Percentiles rank a stretch among this genome's conserved stretches.
phyloP scores from a whole-genome alignment of 2,329 filamentous ascomycete species.

The Cercospora zeae-maydis region DNA sequence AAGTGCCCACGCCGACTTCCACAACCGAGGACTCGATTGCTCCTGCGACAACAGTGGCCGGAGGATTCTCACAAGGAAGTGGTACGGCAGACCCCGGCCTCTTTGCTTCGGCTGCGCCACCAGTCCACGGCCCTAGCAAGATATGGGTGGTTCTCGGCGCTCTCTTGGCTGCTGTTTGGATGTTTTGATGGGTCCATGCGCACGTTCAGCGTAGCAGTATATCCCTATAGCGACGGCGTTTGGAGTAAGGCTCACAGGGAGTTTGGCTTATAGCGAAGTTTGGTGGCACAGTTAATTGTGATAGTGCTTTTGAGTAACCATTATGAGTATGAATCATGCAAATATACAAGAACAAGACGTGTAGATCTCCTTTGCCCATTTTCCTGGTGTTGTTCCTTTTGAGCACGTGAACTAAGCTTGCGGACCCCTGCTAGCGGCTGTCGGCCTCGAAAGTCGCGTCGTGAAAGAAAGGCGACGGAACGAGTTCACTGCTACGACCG shows the following conservation, averaged over 20 bases:
- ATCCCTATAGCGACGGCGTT: background rate
- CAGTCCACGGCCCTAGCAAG: background rate
- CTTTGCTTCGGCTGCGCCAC: background rate
- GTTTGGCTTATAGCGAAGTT: background rate
- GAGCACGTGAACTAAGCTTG: background rate
- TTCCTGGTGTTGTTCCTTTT: background rate
- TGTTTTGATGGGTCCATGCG: background rate
- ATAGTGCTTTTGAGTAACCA: background rate
- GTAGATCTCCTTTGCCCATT: background rate
- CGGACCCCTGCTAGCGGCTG: background rate
- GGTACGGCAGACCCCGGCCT: conserved; percentile 1
- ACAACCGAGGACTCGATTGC: background rate
- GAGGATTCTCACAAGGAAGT: conserved; percentile 2
- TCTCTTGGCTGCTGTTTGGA: background rate
- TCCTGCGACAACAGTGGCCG: background rate
- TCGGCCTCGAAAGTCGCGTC: conserved; percentile 4
- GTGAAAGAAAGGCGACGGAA: background rate
- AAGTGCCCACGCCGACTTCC: background rate
- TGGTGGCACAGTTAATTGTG: background rate
- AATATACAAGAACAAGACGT: background rate
- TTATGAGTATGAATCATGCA: background rate
- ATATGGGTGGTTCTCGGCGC: background rate
- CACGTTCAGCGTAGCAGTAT: background rate
- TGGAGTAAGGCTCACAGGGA: background rate
- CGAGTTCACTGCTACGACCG: background rate